phyloP scores from a whole-genome alignment of 2,329 filamentous ascomycete species.

The Ramularia endophylla region DNA sequence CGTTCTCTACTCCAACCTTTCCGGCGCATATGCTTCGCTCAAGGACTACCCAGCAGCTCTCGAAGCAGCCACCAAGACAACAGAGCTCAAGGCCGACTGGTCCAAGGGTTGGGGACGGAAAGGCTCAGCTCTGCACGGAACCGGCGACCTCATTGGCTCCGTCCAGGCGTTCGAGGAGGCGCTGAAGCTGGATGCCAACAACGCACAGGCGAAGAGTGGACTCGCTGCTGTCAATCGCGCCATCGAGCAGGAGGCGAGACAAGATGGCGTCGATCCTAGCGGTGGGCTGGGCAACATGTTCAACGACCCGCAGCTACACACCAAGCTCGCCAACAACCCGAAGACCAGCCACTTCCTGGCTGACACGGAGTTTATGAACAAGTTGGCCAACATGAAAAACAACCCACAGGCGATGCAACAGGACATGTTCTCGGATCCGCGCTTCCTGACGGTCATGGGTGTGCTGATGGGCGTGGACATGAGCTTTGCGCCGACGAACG shows the following conservation, averaged over 20 bases:
- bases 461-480: conserved; percentile 93
- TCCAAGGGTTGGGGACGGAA: conserved; percentile 94
- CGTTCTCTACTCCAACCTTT: conserved; percentile 97
- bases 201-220: conserved; percentile 87
- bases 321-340: conserved; percentile 89
- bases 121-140: conserved; percentile 82
- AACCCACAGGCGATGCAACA: conserved; percentile 75
- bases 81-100: conserved; percentile 95
- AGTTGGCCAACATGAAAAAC: conserved; percentile 72
- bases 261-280: conserved; percentile 60
- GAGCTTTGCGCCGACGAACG: conserved; percentile 56
- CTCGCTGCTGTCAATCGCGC: conserved; percentile 79
- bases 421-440: conserved; percentile 72
- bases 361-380: conserved; percentile 83
- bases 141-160: conserved; percentile 77
- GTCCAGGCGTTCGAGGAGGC: conserved; percentile 89
- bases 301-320: conserved; percentile 80
- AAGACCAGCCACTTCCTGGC: conserved; percentile 80
- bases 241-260: conserved; percentile 68
- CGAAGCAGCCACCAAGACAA: conserved; percentile 87
- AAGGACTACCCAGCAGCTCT: conserved; percentile 80
- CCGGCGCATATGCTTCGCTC: conserved; percentile 79
- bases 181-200: conserved; percentile 85
- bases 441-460: conserved; percentile 90
- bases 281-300: conserved; percentile 88